phyloP scores from a whole-genome alignment of 345 rosid genomes.

The Linum usitatissimum region DNA sequence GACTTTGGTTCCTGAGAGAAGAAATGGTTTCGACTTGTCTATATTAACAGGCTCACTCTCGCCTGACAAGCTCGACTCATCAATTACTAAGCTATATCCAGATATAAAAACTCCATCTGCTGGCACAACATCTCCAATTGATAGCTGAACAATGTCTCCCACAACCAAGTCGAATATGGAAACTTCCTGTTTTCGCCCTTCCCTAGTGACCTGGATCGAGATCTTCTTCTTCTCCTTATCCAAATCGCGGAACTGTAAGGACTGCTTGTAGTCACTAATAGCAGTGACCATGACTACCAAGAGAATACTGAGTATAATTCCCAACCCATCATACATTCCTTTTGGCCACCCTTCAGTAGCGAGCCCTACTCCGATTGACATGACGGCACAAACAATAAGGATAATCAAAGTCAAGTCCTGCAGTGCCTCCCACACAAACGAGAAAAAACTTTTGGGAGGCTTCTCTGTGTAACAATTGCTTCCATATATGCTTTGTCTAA shows the following conservation, averaged over 20 bases:
- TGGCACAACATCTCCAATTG: constrained; percentile 5
- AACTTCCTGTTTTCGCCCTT: constrained; percentile 1
- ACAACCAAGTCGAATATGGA: constrained; percentile 1
- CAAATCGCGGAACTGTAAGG: constrained; percentile 2
- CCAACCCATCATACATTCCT: constrained; percentile 1
- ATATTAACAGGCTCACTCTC: constrained; percentile 8
- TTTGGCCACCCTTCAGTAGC: constrained; percentile 5
- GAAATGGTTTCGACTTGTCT: neutral
- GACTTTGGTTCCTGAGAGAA: constrained; percentile 1
- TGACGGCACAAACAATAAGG: neutral
- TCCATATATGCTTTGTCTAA: neutral
- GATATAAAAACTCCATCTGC: constrained; percentile 2
- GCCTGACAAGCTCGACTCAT: neutral
- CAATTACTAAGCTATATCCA: constrained; percentile 4
- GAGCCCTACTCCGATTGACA: neutral
- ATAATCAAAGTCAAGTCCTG: constrained; percentile 3
- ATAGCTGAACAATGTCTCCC: constrained; percentile 1
- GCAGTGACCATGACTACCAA: constrained; percentile 7
- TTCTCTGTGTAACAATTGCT: constrained; percentile 3
- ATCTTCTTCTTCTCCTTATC: constrained; percentile 6
- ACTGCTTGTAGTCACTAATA: constrained; percentile 3
- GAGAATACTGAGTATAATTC: neutral
- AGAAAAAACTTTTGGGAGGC: neutral
- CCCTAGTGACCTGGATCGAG: constrained; percentile 1
- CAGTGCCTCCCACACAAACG: constrained; percentile 5